phyloP scores from a whole-genome alignment of 2,329 filamentous ascomycete species.

The Phialocephala sp. region DNA sequence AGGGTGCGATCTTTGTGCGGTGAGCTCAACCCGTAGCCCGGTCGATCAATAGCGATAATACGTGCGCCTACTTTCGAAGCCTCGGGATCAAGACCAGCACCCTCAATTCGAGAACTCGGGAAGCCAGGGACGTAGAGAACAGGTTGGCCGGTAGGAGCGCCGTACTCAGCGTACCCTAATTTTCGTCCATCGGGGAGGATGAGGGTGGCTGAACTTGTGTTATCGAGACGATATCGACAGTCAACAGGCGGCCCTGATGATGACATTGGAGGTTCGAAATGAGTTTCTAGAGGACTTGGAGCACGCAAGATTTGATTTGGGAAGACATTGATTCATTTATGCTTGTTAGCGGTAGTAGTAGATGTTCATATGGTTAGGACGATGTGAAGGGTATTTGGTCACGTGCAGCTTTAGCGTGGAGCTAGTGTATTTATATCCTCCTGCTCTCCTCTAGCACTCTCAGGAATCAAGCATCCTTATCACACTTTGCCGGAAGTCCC shows the following conservation, averaged over 20 bases:
- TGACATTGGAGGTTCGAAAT: too few species aligned
- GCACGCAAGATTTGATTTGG: too few species aligned
- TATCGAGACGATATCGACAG: background rate
- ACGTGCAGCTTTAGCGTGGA: too few species aligned
- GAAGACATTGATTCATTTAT: too few species aligned
- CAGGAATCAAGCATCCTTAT: too few species aligned
- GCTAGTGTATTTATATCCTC: too few species aligned
- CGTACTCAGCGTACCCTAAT: conserved; percentile 51
- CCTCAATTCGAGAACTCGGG: conserved; percentile 50
- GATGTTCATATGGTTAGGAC: too few species aligned
- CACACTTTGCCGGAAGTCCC: too few species aligned
- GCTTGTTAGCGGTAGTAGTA: too few species aligned
- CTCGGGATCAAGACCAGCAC: conserved; percentile 39
- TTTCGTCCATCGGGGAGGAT: conserved; percentile 48
- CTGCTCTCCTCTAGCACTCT: too few species aligned
- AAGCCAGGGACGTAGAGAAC: conserved; percentile 51
- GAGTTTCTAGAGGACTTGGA: too few species aligned
- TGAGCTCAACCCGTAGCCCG: conserved; percentile 50
- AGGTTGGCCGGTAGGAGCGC: conserved; percentile 32
- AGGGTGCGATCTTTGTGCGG: conserved; percentile 39
- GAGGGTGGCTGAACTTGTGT: conserved; percentile 27
- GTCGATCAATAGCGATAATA: conserved; percentile 49
- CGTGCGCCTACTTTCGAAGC: conserved; percentile 39
- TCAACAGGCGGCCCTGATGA: background rate
- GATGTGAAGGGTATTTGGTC: too few species aligned